phyloP scores from a whole-genome alignment of 2,329 filamentous ascomycete species.

The Botryosphaeria dothidea region DNA sequence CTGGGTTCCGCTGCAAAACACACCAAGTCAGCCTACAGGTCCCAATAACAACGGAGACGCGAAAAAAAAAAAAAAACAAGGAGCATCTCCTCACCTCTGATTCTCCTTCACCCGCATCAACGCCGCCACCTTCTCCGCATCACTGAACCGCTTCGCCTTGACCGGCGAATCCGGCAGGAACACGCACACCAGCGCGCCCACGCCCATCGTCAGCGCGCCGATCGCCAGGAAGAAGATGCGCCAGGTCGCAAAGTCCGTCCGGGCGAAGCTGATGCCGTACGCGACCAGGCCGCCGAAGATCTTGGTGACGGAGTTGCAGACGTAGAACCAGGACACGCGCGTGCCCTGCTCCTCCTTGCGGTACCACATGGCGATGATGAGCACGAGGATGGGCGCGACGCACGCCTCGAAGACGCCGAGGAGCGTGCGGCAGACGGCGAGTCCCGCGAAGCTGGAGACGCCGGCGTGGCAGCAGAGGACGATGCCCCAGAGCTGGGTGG shows the following conservation, averaged over 20 bases:
- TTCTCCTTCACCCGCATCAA: conserved; percentile 21
- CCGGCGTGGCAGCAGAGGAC: conserved; percentile 10
- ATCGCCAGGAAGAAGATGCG: conserved; percentile 41
- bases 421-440: conserved; percentile 57
- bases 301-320: conserved; percentile 23
- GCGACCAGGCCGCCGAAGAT: conserved; percentile 27
- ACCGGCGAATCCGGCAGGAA: conserved; percentile 39
- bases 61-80: too few relatives aligned
- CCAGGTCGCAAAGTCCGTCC: conserved; percentile 18
- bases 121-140: conserved; percentile 33
- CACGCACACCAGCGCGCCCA: conserved; percentile 30
- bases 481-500: conserved; percentile 47
- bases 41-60: background rate
- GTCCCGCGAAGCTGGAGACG: conserved; percentile 23
- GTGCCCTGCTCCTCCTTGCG: conserved; percentile 56
- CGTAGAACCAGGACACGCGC: conserved; percentile 28
- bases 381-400: conserved; percentile 56
- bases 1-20: conserved; percentile 14
- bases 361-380: conserved; percentile 65
- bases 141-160: conserved; percentile 34
- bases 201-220: conserved; percentile 38
- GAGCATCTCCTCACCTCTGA: conserved; percentile 12
- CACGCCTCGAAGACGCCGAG: conserved; percentile 60
- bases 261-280: conserved; percentile 28
- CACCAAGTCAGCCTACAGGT: background rate